Evolutionary conservation across 805 yeast genomes (phyloP).

Genomic region (Myxozyma vanderwaltii): DNA sequence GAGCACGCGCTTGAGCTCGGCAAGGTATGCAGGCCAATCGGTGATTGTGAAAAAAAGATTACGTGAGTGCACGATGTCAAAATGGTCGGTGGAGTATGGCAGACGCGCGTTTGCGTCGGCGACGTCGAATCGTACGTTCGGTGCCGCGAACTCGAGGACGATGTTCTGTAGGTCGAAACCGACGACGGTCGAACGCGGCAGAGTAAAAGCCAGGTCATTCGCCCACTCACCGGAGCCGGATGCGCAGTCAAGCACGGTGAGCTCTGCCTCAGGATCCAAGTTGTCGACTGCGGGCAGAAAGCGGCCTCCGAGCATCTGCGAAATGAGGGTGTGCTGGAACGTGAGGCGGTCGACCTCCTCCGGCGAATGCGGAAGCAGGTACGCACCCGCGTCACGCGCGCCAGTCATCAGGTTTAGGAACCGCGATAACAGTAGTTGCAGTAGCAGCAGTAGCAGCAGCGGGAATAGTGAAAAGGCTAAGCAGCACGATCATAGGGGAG

Average conservation of each 20-base stretch:
- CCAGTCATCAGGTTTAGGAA: too few relatives aligned
- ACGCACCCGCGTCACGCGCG: too few relatives aligned
- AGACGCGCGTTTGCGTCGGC: constrained; percentile 20
- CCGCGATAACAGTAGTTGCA: too few relatives aligned
- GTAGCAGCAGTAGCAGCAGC: too few relatives aligned
- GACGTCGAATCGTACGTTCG: constrained; percentile 15
- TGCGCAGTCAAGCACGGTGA: constrained; percentile 21
- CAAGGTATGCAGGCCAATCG: constrained; percentile 17
- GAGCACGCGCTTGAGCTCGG: constrained; percentile 21
- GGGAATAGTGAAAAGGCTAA: too few relatives aligned
- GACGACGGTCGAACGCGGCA: constrained; percentile 13
- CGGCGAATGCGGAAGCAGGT: constrained; percentile 12
- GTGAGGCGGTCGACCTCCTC: constrained; percentile 19
- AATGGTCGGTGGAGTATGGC: constrained; percentile 9
- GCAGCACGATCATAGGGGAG: too few relatives aligned
- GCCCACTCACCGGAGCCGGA: constrained; percentile 26
- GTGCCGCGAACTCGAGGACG: constrained; percentile 3
- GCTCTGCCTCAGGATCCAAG: constrained; percentile 4
- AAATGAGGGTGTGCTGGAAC: constrained; percentile 14
- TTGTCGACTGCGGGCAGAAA: constrained; percentile 23
- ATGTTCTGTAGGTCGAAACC: constrained; percentile 17
- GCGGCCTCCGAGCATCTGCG: constrained; percentile 23
- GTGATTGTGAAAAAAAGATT: constrained; percentile 10
- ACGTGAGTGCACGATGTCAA: constrained; percentile 23
- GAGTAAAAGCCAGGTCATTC: constrained; percentile 20